Conservation (phyloP, 139 green algal species). For the Edaphochlamys debaryana region DNA sequence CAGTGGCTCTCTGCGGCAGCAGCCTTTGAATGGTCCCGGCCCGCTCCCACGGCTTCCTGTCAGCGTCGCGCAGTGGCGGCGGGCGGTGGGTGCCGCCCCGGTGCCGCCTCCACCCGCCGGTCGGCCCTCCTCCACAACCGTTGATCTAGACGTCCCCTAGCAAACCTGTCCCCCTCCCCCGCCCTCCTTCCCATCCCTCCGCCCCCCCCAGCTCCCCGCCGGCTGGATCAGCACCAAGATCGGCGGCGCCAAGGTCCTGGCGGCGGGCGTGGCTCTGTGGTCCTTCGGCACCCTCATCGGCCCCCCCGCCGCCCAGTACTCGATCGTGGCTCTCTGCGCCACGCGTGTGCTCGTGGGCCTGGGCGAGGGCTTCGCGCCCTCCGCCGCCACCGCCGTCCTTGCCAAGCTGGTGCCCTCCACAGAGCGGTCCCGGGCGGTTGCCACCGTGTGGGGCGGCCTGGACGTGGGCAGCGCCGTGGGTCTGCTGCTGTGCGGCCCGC, state of each 20-base stretch:
- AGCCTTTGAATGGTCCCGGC: no score
- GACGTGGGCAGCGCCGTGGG: slow-evolving; percentile 90
- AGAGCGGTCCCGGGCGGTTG: slow-evolving; percentile 86
- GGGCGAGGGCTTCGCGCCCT: slow-evolving; percentile 95
- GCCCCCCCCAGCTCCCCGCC: slow-evolving; percentile 74
- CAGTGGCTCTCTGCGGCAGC: no score
- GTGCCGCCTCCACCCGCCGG: no score
- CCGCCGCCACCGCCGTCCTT: slow-evolving; percentile 92
- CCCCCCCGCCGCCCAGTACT: slow-evolving; percentile 78
- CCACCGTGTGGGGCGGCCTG: slow-evolving; percentile 93
- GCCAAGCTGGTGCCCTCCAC: slow-evolving; percentile 67
- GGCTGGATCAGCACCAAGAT: slow-evolving; percentile 92
- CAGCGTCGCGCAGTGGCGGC: no score
- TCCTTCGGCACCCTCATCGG: slow-evolving; percentile 91
- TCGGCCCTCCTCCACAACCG: no score
- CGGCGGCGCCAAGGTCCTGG: slow-evolving; percentile 87
- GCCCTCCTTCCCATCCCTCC: no score
- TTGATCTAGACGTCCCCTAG: no score
- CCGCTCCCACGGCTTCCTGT: no score
- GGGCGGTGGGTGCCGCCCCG: no score
- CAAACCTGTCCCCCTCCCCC: no score
- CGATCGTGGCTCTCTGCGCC: slow-evolving; percentile 84
- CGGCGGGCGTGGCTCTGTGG: slow-evolving; percentile 91
- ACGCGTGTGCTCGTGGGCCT: slow-evolving; percentile 92
- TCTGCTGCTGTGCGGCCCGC: slow-evolving; percentile 86